A percentile compares a stretch with the other conserved stretches of the same genome.
These are phyloP conservation scores for Simplicillium sp. DNA, from an alignment of 2,329 filamentous ascomycete species.

Conservation along the genomic window DNA sequence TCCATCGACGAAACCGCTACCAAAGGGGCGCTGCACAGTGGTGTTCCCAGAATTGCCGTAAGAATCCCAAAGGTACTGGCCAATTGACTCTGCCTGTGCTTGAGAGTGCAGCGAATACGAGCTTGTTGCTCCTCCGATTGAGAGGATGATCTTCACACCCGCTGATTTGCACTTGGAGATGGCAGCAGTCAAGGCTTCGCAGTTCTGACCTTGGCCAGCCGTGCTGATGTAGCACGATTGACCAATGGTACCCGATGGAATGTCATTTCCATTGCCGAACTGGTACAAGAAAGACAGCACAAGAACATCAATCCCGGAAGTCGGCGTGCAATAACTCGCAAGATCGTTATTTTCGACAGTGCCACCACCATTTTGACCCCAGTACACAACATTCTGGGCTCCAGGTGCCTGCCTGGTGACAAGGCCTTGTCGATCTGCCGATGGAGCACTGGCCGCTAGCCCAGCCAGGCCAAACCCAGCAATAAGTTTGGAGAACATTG, in stretches of 20 bases:
- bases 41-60: slow-evolving; percentile 9
- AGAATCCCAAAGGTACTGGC: slow-evolving; percentile 13
- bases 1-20: slow-evolving; percentile 9
- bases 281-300: slow-evolving; percentile 32
- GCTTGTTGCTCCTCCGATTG: slow-evolving; percentile 8
- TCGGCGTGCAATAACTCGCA: slow-evolving; percentile 24
- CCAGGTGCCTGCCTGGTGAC: slow-evolving; percentile 7
- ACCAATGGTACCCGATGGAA: slow-evolving; percentile 28
- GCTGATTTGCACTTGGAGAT: slow-evolving; percentile 13
- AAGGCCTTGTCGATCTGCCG: not conserved
- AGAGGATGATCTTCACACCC: slow-evolving; percentile 12
- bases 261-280: slow-evolving; percentile 23
- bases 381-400: slow-evolving; percentile 21
- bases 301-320: slow-evolving; percentile 29
- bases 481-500: slow-evolving; percentile 5
- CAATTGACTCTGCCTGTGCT: slow-evolving; percentile 11
- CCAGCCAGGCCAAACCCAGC: slow-evolving; percentile 10
- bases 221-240: slow-evolving; percentile 25
- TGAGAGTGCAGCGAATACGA: slow-evolving; percentile 10
- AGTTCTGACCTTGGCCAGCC: slow-evolving; percentile 18
- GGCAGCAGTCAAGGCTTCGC: slow-evolving; percentile 9
- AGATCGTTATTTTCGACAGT: slow-evolving; percentile 25
- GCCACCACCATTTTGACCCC: slow-evolving; percentile 16
- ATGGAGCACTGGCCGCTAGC: slow-evolving; percentile 5
- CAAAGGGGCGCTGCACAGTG: slow-evolving; percentile 10